Evolutionary conservation across 2,329 filamentous ascomycete genomes (phyloP).

Genomic region (Aschersonia sp.): DNA sequence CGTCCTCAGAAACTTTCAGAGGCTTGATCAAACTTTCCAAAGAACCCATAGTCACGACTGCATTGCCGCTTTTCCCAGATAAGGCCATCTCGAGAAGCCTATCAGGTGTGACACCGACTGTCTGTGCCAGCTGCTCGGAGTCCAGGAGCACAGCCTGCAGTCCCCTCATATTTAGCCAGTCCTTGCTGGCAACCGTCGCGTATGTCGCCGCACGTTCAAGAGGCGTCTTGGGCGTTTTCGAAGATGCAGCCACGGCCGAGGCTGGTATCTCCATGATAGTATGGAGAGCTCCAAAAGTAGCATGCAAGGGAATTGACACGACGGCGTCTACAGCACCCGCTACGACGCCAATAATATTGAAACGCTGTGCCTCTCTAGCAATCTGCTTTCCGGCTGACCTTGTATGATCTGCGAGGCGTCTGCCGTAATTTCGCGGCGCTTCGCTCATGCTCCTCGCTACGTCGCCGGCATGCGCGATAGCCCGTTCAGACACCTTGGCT

Average conservation of each 20-base stretch:
- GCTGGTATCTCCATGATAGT: conserved; percentile 19
- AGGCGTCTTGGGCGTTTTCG: conserved; percentile 24
- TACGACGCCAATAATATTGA: conserved; percentile 24
- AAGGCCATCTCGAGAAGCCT: conserved; percentile 24
- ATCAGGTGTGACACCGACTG: conserved; percentile 16
- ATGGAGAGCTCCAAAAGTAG: conserved; percentile 20
- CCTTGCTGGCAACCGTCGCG: conserved; percentile 22
- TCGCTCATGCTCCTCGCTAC: conserved; percentile 20
- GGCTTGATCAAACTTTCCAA: conserved; percentile 14
- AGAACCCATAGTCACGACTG: conserved; percentile 9
- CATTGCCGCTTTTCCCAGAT: conserved; percentile 6
- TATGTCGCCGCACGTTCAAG: conserved; percentile 26
- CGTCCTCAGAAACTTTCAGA: conserved; percentile 13
- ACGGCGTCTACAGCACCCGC: conserved; percentile 19
- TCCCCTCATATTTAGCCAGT: conserved; percentile 26
- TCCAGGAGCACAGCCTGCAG: conserved; percentile 22
- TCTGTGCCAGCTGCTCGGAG: conserved; percentile 13
- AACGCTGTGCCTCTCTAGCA: conserved; percentile 18
- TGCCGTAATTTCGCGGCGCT: conserved; percentile 20
- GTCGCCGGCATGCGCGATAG: conserved; percentile 26
- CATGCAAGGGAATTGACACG: conserved; percentile 22
- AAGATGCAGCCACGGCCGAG: conserved; percentile 16
- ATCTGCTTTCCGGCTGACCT: conserved; percentile 22
- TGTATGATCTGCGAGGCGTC: conserved; percentile 19
- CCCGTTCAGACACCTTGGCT: conserved; percentile 27